Conservation (phyloP, 2,329 filamentous ascomycete genomes). For the Fusarium floridanum region DNA sequence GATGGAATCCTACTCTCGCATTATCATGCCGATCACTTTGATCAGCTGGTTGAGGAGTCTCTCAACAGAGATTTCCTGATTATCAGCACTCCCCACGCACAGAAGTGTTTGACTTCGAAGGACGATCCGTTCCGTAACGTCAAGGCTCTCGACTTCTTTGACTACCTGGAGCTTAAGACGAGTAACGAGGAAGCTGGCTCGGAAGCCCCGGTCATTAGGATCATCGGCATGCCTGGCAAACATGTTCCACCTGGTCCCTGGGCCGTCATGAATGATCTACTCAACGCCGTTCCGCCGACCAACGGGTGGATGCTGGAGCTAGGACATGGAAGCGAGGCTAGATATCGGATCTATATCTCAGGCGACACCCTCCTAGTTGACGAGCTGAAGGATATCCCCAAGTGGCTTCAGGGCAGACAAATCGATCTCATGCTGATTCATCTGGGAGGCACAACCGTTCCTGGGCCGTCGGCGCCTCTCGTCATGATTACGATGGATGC, state of each 20-base stretch:
- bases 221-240: constrained; percentile 75
- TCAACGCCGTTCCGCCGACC: constrained; percentile 68
- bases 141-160: constrained; percentile 67
- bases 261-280: constrained; percentile 54
- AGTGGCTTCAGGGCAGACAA: constrained; percentile 64
- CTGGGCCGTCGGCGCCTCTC: constrained; percentile 68
- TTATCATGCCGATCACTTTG: constrained; percentile 69
- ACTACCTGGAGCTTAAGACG: constrained; percentile 55
- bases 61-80: constrained; percentile 68
- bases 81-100: constrained; percentile 73
- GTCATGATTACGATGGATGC: constrained; percentile 79
- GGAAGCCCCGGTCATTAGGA: constrained; percentile 56
- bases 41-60: constrained; percentile 54
- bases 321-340: constrained; percentile 59
- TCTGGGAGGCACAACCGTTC: constrained; percentile 75
- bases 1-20: constrained; percentile 73
- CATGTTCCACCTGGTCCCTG: constrained; percentile 63
- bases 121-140: constrained; percentile 67
- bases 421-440: constrained; percentile 78
- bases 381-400: constrained; percentile 71
- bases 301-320: constrained; percentile 77
- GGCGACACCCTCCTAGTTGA: constrained; percentile 70
- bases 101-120: constrained; percentile 60
- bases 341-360: constrained; percentile 74
- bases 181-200: constrained; percentile 40